Percentiles rank a stretch among this genome's conserved stretches.
Conservation (phyloP, 352 stramenopile species). For the Globisporangium cylindrosporum region DNA sequence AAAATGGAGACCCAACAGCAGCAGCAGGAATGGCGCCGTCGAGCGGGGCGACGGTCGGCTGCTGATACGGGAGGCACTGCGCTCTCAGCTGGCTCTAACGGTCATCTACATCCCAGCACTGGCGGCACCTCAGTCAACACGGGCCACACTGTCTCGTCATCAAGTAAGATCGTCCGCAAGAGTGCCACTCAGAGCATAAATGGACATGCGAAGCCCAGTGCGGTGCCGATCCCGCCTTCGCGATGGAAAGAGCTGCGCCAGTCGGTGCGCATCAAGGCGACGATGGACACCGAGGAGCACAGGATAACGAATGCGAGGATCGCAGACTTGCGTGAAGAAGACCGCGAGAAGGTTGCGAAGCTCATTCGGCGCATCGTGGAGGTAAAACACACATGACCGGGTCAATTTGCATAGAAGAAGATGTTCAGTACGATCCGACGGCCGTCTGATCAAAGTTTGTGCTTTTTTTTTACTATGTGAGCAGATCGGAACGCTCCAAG, state of each 20-base stretch:
- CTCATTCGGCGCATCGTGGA: conserved; percentile 74
- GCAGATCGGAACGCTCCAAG: conserved; percentile 47
- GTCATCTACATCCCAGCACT: neutral
- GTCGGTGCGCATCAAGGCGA: conserved; percentile 54
- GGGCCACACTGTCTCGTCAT: conserved; percentile 16
- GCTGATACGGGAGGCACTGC: neutral
- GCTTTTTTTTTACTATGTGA: neutral
- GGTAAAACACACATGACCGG: conserved; percentile 20
- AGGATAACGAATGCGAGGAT: conserved; percentile 36
- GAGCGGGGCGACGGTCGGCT: conserved; percentile 10
- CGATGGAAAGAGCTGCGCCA: conserved; percentile 71
- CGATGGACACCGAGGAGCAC: conserved; percentile 32
- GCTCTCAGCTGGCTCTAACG: neutral
- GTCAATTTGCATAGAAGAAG: neutral
- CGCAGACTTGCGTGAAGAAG: conserved; percentile 65
- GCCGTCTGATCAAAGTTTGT: neutral
- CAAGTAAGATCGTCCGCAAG: conserved; percentile 19
- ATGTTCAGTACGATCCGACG: neutral
- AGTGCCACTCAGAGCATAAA: neutral
- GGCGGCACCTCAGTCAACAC: neutral
- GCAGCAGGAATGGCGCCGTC: conserved; percentile 17
- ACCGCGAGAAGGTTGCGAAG: conserved; percentile 80
- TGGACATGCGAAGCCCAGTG: neutral
- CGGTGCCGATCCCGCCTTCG: conserved; percentile 26
- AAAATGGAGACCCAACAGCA: conserved; percentile 16